phyloP scores from a whole-genome alignment of 768 basidiomycete genomes.

The Gloeophyllum trabeum region DNA sequence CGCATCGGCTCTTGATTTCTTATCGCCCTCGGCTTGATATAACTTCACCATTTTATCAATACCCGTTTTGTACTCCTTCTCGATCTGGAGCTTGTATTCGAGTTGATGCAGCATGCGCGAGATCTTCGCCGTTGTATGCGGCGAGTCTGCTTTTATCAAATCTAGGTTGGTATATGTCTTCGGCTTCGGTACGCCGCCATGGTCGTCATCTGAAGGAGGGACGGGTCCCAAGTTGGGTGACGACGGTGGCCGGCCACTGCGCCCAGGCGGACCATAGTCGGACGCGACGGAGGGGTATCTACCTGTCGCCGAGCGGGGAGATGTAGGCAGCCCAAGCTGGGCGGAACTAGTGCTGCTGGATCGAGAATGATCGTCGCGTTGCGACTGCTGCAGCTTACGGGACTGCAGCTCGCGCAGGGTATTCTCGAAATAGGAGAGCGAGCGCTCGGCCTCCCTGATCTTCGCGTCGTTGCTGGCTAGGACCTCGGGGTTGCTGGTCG shows the following conservation, averaged over 20 bases:
- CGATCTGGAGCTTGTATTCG: constrained; percentile 98
- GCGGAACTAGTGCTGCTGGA: constrained; percentile 25
- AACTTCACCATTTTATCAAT: constrained; percentile 99
- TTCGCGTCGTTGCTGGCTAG: constrained; percentile 70
- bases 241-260: constrained; percentile 1
- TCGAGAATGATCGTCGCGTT: constrained; percentile 43
- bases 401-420: constrained; percentile 74
- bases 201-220: constrained; percentile 8
- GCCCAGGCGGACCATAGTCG: background rate
- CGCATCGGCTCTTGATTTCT: constrained; percentile 87
- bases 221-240: constrained; percentile 13
- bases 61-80: constrained; percentile 95
- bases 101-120: constrained; percentile 97
- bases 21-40: constrained; percentile 94
- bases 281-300: background rate
- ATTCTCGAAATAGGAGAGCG: constrained; percentile 79
- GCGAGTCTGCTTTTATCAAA: constrained; percentile 95
- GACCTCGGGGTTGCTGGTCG: constrained; percentile 82
- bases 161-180: constrained; percentile 82
- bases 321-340: constrained; percentile 3
- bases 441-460: constrained; percentile 78
- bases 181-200: constrained; percentile 30
- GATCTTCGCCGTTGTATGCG: constrained; percentile 92
- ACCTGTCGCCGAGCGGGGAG: background rate
- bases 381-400: constrained; percentile 56